A percentile compares a stretch with the other conserved stretches of the same genome.
phyloP scores from a whole-genome alignment of 192 early-diverging fungal species.

The Umbelopsis sp. region DNA sequence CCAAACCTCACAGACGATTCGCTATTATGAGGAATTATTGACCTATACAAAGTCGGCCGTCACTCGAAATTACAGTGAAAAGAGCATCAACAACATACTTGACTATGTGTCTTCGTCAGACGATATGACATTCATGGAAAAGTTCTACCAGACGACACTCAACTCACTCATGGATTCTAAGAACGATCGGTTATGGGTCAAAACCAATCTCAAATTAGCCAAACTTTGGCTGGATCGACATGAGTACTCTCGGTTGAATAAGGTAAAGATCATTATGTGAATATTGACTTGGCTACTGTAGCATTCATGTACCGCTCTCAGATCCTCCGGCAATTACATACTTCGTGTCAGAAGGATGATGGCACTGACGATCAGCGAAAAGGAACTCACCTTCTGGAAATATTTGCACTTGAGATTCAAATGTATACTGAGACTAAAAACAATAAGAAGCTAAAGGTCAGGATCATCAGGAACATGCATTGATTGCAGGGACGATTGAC shows the following conservation, averaged over 20 bases:
- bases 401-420: conserved; percentile 94
- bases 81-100: conserved; percentile 89
- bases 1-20: conserved; percentile 53
- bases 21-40: conserved; percentile 74
- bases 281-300: neutral
- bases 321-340: conserved; percentile 77
- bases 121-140: conserved; percentile 82
- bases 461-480: neutral
- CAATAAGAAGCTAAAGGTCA: conserved; percentile 84
- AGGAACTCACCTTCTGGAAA: conserved; percentile 92
- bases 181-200: conserved; percentile 86
- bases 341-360: conserved; percentile 77
- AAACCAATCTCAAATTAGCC: conserved; percentile 86
- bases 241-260: conserved; percentile 72
- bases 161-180: conserved; percentile 73
- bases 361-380: conserved; percentile 87
- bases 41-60: conserved; percentile 78
- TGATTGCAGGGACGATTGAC: neutral
- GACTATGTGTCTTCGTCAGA: conserved; percentile 76
- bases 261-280: conserved; percentile 44
- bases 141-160: conserved; percentile 80
- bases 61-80: conserved; percentile 86
- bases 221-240: conserved; percentile 83
- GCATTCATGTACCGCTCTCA: conserved; percentile 9
- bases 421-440: conserved; percentile 93